Conservation (phyloP, 352 stramenopile species). For the Pythium coloratum region DNA sequence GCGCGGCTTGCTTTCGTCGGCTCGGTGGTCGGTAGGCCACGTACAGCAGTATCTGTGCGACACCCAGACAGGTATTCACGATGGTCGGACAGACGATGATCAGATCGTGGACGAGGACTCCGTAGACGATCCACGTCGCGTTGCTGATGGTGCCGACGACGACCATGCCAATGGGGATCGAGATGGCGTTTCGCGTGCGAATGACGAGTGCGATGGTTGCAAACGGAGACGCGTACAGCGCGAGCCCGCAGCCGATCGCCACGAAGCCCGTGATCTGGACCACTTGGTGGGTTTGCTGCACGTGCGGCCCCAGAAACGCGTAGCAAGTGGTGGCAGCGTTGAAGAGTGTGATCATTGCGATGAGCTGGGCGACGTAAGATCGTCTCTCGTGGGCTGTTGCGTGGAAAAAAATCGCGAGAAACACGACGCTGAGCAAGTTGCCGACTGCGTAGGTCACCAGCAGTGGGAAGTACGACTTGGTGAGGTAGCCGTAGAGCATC, state of each 20-base stretch:
- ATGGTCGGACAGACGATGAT: conserved; percentile 44
- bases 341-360: conserved; percentile 33
- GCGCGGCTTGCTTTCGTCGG: conserved; percentile 10
- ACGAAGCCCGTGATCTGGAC: conserved; percentile 37
- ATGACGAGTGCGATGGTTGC: conserved; percentile 46
- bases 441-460: conserved; percentile 41
- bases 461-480: conserved; percentile 53
- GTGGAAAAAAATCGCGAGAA: conserved; percentile 49
- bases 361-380: conserved; percentile 30
- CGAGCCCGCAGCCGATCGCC: conserved; percentile 41
- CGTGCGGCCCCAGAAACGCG: conserved; percentile 26
- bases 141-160: conserved; percentile 47
- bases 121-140: conserved; percentile 47
- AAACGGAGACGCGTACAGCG: conserved; percentile 48
- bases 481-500: conserved; percentile 51
- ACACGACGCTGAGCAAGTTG: conserved; percentile 37
- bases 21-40: conserved; percentile 35
- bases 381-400: conserved; percentile 31
- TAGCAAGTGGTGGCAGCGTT: conserved; percentile 31
- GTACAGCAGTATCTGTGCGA: conserved; percentile 44
- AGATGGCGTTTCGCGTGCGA: conserved; percentile 42
- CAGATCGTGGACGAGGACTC: conserved; percentile 37
- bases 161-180: conserved; percentile 49
- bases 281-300: conserved; percentile 32
- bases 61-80: conserved; percentile 41